Percentiles rank a stretch among this genome's conserved stretches.
phyloP scores from a whole-genome alignment of 2,329 filamentous ascomycete genomes.

The Colletotrichum sp. region DNA sequence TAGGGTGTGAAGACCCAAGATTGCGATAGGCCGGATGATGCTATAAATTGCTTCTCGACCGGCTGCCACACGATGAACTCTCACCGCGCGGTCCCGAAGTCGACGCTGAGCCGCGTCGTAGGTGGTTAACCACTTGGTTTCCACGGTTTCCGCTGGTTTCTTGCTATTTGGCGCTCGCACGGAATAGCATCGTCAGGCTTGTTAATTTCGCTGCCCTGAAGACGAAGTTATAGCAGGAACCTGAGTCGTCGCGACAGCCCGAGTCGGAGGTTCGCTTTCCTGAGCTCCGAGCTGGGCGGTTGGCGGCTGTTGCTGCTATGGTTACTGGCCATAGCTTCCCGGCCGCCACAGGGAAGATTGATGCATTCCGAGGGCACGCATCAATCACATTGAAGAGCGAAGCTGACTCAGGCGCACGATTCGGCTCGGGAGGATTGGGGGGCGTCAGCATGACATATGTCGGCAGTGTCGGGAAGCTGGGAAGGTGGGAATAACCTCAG shows the following conservation, averaged over 20 bases:
- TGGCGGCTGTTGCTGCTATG: neutral
- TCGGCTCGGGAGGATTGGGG: neutral
- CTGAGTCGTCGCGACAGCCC: neutral
- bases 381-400: neutral
- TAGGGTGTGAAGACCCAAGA: neutral
- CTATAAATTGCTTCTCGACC: conserved; percentile 9
- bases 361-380: neutral
- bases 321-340: conserved; percentile 5
- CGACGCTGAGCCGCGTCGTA: neutral
- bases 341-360: neutral
- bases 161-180: neutral
- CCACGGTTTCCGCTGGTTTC: neutral
- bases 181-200: neutral
- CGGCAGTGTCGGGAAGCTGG: neutral
- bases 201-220: neutral
- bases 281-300: neutral
- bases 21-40: neutral
- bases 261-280: neutral
- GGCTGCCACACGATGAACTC: conserved; percentile 7
- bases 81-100: neutral
- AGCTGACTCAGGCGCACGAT: neutral
- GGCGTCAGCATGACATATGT: conserved; percentile 4
- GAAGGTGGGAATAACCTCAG: conserved; percentile 5
- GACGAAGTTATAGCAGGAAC: neutral
- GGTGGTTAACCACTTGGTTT: neutral